Conservation (phyloP, 73 alveolate species). For the Blepharisma stoltei region DNA sequence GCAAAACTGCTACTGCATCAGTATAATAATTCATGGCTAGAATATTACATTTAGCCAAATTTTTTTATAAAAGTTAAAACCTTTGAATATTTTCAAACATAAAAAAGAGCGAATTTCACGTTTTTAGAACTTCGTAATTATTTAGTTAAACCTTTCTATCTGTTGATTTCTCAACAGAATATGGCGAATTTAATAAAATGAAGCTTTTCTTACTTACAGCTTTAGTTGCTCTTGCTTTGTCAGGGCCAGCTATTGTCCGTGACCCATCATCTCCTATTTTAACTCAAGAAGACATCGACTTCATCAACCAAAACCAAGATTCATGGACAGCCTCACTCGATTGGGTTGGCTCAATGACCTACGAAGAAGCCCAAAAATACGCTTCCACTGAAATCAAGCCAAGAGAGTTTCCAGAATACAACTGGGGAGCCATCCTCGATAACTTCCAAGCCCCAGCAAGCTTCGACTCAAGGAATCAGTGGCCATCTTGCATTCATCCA, state of each 20-base stretch:
- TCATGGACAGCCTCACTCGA: not conserved
- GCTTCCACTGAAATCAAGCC: no score
- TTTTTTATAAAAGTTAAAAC: no score
- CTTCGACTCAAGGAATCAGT: conserved; percentile 20
- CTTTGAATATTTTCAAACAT: no score
- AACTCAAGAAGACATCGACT: not conserved
- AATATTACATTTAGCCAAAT: no score
- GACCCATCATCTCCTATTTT: not conserved
- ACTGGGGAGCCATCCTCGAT: conserved; percentile 26
- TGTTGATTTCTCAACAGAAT: no score
- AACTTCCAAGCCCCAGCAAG: conserved; percentile 12
- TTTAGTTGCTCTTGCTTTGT: not conserved
- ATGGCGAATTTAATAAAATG: not conserved
- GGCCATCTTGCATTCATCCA: conserved; percentile 28
- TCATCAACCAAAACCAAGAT: not conserved
- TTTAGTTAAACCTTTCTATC: no score
- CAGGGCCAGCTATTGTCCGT: not conserved
- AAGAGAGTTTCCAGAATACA: not conserved
- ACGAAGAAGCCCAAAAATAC: not conserved
- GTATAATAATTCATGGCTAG: no score
- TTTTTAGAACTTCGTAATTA: no score
- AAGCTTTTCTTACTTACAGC: not conserved
- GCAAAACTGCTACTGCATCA: no score
- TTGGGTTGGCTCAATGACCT: not conserved
- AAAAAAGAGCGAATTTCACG: no score